phyloP scores from a whole-genome alignment of 768 basidiomycete genomes.

The Psilocybe subaeruginosa region DNA sequence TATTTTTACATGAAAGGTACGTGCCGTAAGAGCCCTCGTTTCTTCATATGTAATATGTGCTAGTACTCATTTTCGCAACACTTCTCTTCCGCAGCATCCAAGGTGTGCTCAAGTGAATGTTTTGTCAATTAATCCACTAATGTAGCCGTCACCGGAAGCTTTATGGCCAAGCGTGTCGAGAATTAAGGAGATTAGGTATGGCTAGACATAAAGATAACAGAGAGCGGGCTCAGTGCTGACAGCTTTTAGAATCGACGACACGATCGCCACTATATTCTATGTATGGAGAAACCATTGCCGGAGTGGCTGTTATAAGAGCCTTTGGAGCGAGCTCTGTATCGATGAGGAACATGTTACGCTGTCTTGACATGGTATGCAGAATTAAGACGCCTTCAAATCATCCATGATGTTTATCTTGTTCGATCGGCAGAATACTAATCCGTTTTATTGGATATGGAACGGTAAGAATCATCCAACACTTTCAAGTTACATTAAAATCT shows the following conservation, averaged over 20 bases:
- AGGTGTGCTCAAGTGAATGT: not conserved
- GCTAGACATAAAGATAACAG: too few species aligned
- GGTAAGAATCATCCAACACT: not conserved
- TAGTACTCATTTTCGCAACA: not conserved
- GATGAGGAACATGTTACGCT: slow-evolving; percentile 77
- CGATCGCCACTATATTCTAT: slow-evolving; percentile 37
- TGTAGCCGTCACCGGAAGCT: not conserved
- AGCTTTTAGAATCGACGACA: slow-evolving; percentile 29
- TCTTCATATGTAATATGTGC: not conserved
- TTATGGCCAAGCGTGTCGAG: not conserved
- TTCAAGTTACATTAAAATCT: not conserved
- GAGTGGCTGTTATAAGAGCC: slow-evolving; percentile 57
- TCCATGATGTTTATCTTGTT: not conserved
- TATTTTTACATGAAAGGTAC: not conserved
- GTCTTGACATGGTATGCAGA: slow-evolving; percentile 67
- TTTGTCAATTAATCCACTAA: not conserved
- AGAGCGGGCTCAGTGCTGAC: not conserved
- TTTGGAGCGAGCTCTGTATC: slow-evolving; percentile 87
- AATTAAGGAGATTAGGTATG: not conserved
- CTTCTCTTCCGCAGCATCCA: not conserved
- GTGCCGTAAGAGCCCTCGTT: not conserved
- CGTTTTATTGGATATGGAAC: slow-evolving; percentile 4
- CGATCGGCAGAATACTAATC: not conserved
- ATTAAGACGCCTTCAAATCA: not conserved
- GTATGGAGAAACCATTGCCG: slow-evolving; percentile 41